These are phyloP conservation scores for Blastobotrys serpentis DNA, from an alignment of 1,139 yeast species.

Conservation along the genomic window DNA sequence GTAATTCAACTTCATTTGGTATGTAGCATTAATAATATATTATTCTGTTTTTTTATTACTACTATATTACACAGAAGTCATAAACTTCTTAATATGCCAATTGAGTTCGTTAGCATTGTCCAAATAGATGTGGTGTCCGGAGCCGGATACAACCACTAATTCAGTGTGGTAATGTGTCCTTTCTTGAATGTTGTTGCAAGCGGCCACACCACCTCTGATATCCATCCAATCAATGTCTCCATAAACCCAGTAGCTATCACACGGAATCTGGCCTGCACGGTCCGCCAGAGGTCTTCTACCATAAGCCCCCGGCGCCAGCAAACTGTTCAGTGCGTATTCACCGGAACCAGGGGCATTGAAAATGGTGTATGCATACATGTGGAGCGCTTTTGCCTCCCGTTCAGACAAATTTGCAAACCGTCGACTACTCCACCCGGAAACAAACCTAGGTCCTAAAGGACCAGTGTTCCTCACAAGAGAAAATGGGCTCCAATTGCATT, in stretches of 20 bases:
- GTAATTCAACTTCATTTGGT: neutral
- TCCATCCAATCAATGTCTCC: constrained; percentile 92
- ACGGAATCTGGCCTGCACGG: constrained; percentile 45
- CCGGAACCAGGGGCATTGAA: constrained; percentile 62
- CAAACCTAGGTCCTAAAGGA: constrained; percentile 43
- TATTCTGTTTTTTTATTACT: neutral
- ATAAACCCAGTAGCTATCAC: constrained; percentile 54
- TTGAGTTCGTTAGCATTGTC: constrained; percentile 71
- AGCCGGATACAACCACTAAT: constrained; percentile 50
- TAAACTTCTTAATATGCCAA: constrained; percentile 22
- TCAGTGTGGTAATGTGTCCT: constrained; percentile 26
- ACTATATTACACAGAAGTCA: neutral
- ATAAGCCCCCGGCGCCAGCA: constrained; percentile 73
- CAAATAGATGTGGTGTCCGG: constrained; percentile 79
- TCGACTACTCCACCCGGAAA: constrained; percentile 44
- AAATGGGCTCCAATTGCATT: constrained; percentile 42
- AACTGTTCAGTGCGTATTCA: constrained; percentile 61
- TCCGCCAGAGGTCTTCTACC: constrained; percentile 75
- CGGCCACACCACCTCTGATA: constrained; percentile 62
- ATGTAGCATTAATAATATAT: neutral
- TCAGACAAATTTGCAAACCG: constrained; percentile 38
- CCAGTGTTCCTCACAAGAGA: constrained; percentile 41
- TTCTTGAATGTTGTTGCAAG: constrained; percentile 37
- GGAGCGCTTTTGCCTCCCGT: constrained; percentile 39
- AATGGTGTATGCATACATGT: constrained; percentile 59